phyloP scores from a whole-genome alignment of 768 basidiomycete species.

The Rhodotorula taiwanensis region DNA sequence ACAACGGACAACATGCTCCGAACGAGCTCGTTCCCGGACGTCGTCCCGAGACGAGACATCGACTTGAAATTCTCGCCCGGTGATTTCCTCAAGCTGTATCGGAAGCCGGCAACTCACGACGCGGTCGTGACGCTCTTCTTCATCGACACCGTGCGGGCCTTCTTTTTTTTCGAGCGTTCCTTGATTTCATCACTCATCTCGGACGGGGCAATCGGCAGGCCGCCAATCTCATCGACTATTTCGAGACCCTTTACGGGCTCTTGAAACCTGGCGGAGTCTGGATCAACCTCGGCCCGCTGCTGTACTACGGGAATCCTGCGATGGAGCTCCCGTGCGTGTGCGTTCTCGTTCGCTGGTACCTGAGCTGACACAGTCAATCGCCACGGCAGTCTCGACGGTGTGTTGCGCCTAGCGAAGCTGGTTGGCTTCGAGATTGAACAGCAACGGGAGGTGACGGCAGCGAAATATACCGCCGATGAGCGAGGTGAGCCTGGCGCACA shows the following conservation, averaged over 20 bases:
- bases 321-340: conserved; percentile 27
- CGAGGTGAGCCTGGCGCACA: conserved; percentile 2
- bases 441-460: neutral
- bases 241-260: conserved; percentile 56
- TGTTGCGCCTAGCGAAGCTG: conserved; percentile 51
- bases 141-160: conserved; percentile 45
- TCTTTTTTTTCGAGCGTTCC: neutral
- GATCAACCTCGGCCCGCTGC: conserved; percentile 65
- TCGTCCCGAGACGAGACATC: conserved; percentile 46
- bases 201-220: conserved; percentile 32
- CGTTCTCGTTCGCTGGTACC: neutral
- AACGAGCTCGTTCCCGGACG: conserved; percentile 56
- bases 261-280: conserved; percentile 60
- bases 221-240: conserved; percentile 29
- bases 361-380: conserved; percentile 46
- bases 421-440: conserved; percentile 53
- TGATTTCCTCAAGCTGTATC: conserved; percentile 52
- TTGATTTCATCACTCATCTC: no score
- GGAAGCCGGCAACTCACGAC: conserved; percentile 50
- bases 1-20: conserved; percentile 53
- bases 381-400: conserved; percentile 61
- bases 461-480: conserved; percentile 23
- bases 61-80: conserved; percentile 51
- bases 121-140: conserved; percentile 62
- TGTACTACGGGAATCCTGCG: conserved; percentile 42